Evolutionary conservation across 805 yeast species (phyloP).

Genomic region (Lachancea sp.): DNA sequence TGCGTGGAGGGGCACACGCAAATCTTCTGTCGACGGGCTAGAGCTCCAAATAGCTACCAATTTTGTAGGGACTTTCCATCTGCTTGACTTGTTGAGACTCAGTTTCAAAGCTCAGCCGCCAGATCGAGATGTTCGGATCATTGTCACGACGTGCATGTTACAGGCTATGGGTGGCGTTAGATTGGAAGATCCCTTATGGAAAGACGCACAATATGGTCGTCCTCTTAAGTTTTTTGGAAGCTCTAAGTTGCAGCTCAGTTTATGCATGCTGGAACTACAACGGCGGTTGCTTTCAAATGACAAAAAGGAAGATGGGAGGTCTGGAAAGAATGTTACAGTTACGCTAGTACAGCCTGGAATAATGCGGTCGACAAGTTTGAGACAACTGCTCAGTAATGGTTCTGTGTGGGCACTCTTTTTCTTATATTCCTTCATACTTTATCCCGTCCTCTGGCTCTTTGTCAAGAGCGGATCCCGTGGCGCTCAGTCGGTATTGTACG

Average conservation of each 20-base stretch:
- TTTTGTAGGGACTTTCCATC: constrained; percentile 74
- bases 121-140: constrained; percentile 84
- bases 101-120: constrained; percentile 85
- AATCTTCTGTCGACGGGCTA: constrained; percentile 70
- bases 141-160: constrained; percentile 71
- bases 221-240: constrained; percentile 81
- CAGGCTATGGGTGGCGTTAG: constrained; percentile 69
- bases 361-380: constrained; percentile 80
- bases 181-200: constrained; percentile 58
- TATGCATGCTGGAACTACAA: constrained; percentile 79
- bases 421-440: constrained; percentile 49
- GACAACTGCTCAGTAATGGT: constrained; percentile 74
- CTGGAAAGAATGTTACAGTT: constrained; percentile 58
- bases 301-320: constrained; percentile 25
- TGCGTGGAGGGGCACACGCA: constrained; percentile 50
- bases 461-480: constrained; percentile 74
- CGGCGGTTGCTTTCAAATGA: constrained; percentile 62
- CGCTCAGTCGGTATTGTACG: constrained; percentile 67
- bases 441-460: constrained; percentile 80
- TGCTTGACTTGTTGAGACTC: constrained; percentile 75
- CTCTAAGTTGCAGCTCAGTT: constrained; percentile 66
- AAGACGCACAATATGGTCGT: constrained; percentile 44
- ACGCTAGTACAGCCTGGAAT: constrained; percentile 86
- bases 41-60: constrained; percentile 82
- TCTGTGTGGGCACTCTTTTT: constrained; percentile 55